Conservation (phyloP, 2,329 filamentous ascomycete genomes). For the Calycina marina region DNA sequence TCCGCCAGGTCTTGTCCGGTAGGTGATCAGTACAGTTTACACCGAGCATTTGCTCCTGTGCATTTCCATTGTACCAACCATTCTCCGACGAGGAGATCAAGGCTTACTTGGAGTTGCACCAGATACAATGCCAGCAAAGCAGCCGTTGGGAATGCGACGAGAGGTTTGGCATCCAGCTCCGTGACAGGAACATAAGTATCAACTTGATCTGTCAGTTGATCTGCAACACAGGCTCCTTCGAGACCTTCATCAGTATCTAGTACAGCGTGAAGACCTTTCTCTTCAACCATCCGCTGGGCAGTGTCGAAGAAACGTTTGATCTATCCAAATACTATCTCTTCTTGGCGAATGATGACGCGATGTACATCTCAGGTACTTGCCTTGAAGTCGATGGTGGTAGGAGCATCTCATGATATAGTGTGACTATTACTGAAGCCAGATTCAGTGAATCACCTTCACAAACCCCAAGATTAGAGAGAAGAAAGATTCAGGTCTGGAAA, state of each 20-base stretch:
- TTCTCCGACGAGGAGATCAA: too few species aligned
- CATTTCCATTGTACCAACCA: too few species aligned
- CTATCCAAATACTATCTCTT: constrained; percentile 59
- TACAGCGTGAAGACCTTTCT: constrained; percentile 43
- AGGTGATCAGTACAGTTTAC: too few species aligned
- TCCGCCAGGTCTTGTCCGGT: constrained; percentile 46
- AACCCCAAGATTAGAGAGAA: too few species aligned
- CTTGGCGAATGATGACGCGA: constrained; percentile 55
- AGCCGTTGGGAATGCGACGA: constrained; percentile 39
- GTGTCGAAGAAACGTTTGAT: constrained; percentile 44
- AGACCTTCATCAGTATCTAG: constrained; percentile 41
- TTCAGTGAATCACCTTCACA: too few species aligned
- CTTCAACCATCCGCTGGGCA: constrained; percentile 37
- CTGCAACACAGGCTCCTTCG: constrained; percentile 45
- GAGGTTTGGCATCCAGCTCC: constrained; percentile 59
- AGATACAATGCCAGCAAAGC: constrained; percentile 31
- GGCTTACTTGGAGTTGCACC: too few species aligned
- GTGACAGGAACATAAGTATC: constrained; percentile 55
- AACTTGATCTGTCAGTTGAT: constrained; percentile 58
- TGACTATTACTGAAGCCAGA: too few species aligned
- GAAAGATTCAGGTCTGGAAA: too few species aligned
- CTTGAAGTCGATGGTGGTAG: constrained; percentile 47
- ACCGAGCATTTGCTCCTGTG: too few species aligned
- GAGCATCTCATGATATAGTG: too few species aligned
- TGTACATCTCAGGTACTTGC: constrained; percentile 59